Evolutionary conservation across 1,139 yeast species (phyloP).

Genomic region (Hansenula sp.): DNA sequence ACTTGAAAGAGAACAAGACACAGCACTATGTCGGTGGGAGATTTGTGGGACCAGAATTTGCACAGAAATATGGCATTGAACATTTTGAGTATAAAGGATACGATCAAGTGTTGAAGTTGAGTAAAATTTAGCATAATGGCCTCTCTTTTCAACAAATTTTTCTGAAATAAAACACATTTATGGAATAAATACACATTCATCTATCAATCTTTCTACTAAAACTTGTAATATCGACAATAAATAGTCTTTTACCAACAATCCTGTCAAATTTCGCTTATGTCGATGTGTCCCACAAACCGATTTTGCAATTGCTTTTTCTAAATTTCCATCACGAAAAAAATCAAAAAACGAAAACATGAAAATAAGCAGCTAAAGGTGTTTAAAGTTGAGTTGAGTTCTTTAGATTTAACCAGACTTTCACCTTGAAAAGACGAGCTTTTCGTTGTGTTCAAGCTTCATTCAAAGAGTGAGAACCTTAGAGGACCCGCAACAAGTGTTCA

Average conservation of each 20-base stretch:
- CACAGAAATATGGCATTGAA: conserved; percentile 67
- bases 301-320: background rate
- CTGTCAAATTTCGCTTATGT: background rate
- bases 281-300: background rate
- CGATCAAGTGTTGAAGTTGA: conserved; percentile 41
- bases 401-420: too few species aligned
- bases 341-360: background rate
- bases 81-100: conserved; percentile 50
- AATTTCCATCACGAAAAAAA: background rate
- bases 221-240: background rate
- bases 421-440: too few species aligned
- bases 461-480: too few species aligned
- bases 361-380: too few species aligned
- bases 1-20: conserved; percentile 33
- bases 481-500: background rate
- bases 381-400: too few species aligned
- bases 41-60: conserved; percentile 64
- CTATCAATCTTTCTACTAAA: too few species aligned
- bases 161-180: too few species aligned
- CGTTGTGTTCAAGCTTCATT: too few species aligned
- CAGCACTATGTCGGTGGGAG: conserved; percentile 88
- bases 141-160: too few species aligned
- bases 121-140: background rate
- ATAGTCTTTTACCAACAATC: background rate
- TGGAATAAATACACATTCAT: too few species aligned